Conservation (phyloP, 2,329 filamentous ascomycete genomes). For the Fusarium sambucinum region DNA sequence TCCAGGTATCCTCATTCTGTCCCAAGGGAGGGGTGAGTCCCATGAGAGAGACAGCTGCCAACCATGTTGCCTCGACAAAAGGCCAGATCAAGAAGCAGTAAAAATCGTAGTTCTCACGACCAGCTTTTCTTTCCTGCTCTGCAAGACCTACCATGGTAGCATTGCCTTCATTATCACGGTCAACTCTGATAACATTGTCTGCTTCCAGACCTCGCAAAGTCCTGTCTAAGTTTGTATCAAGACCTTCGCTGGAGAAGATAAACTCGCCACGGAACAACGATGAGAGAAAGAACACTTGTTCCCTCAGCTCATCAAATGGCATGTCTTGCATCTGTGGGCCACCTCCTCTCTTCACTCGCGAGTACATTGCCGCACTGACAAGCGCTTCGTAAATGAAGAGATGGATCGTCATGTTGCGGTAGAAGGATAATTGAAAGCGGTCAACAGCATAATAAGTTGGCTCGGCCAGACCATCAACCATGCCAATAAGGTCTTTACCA, state of each 20-base stretch:
- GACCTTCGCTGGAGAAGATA: slow-evolving; percentile 90
- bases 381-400: slow-evolving; percentile 94
- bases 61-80: slow-evolving; percentile 94
- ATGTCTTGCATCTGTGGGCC: slow-evolving; percentile 85
- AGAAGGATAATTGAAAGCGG: slow-evolving; percentile 96
- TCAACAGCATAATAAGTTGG: slow-evolving; percentile 96
- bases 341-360: slow-evolving; percentile 89
- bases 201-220: slow-evolving; percentile 82
- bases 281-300: slow-evolving; percentile 89
- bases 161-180: slow-evolving; percentile 65
- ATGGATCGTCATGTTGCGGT: slow-evolving; percentile 99
- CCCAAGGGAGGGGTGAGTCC: slow-evolving; percentile 80
- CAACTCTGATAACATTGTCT: slow-evolving; percentile 80
- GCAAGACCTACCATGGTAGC: slow-evolving; percentile 80
- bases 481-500: slow-evolving; percentile 87
- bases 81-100: slow-evolving; percentile 99
- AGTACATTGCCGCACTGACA: slow-evolving; percentile 92
- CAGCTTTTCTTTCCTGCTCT: slow-evolving; percentile 78
- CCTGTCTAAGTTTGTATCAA: slow-evolving; percentile 82
- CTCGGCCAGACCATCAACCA: slow-evolving; percentile 83
- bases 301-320: slow-evolving; percentile 75
- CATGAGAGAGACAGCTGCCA: slow-evolving; percentile 88
- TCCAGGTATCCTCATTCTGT: slow-evolving; percentile 76
- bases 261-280: slow-evolving; percentile 96
- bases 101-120: slow-evolving; percentile 96